Evolutionary conservation across 2,329 filamentous ascomycete species (phyloP), one percentile per base, ranked within the genome.

Genomic region (Blumeriella jaapii): DNA sequence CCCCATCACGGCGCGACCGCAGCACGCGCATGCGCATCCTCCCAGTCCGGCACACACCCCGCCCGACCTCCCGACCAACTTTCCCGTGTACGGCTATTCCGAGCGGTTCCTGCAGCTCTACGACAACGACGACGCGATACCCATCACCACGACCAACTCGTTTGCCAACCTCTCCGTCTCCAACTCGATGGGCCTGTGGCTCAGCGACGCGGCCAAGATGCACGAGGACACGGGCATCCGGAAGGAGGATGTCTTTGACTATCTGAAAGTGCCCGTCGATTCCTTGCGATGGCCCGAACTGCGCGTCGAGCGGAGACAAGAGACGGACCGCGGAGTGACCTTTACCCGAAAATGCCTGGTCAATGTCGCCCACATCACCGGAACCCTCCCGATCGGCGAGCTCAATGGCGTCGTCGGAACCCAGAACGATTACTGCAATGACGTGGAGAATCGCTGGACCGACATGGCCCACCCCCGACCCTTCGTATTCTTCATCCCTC

Each of bases 401-500:
- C 68, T 96, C 29, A 87, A 85, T 49, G 82, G 82, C 15, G 71
- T 78, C 47, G 74, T 87, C 30, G 80, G 80, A 2, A 74, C 82
- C 44, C 75, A 86, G 47, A 75, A 76, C 31, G 71, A 80, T 39
- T 86, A 86, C 48, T 83, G 76, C 45, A 64, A 69, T 8, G 69
- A 82, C 35, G 62, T 69, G 1, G 66, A 67, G 18, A 84, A 82
- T 48, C 65, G 75, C 6, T 86, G 78, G 78, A 61, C 69, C 20
- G 77, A 82, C 34, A 59, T 82, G 8, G 69, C 65, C 10, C 72
- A 70, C 3, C 73, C 74, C 3, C 60, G 76, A 2, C 82, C 82
- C 1, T 86, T 86, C 49, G 81, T 89, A 15, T 84, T 87, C 55
- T 89, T 96, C 59, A 87, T 93, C 52, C 84, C 86, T 1, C 70